Percentiles rank a stretch among this genome's conserved stretches.
phyloP scores from a whole-genome alignment of 352 stramenopile species.

The Phytophthora sansomeana region DNA sequence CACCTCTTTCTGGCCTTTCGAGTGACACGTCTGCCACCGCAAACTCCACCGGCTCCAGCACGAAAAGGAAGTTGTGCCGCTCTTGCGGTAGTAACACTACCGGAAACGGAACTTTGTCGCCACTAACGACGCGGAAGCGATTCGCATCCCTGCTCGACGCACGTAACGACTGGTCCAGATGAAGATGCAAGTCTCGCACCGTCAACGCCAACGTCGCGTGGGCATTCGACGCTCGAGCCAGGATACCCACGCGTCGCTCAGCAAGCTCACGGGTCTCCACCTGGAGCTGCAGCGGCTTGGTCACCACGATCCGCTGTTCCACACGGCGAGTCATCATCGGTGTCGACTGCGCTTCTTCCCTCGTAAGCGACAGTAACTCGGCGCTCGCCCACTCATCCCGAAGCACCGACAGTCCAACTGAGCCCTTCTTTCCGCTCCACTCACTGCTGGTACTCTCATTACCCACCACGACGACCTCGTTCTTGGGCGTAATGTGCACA shows the following conservation, averaged over 20 bases:
- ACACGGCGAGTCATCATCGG: slow-evolving; percentile 54
- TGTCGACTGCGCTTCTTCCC: slow-evolving; percentile 49
- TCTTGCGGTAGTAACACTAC: slow-evolving; percentile 58
- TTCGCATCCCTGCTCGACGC: slow-evolving; percentile 3
- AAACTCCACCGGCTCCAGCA: slow-evolving; percentile 45
- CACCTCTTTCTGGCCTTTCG: slow-evolving; percentile 11
- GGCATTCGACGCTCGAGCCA: slow-evolving; percentile 58
- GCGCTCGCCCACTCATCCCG: slow-evolving; percentile 45
- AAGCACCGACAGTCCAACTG: slow-evolving; percentile 29
- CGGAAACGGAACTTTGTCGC: slow-evolving; percentile 62
- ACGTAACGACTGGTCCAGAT: slow-evolving; percentile 60
- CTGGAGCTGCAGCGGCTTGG: slow-evolving; percentile 66
- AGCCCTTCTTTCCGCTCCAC: slow-evolving; percentile 1
- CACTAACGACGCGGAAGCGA: slow-evolving; percentile 49
- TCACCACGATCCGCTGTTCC: slow-evolving; percentile 57
- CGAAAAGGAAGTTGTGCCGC: slow-evolving; percentile 72
- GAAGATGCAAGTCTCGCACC: slow-evolving; percentile 70
- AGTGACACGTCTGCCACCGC: slow-evolving; percentile 23
- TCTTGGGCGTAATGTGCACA: slow-evolving; percentile 55
- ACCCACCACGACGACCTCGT: slow-evolving; percentile 16
- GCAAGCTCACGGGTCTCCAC: slow-evolving; percentile 58
- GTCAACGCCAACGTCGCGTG: slow-evolving; percentile 49
- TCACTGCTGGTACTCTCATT: background rate
- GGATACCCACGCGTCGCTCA: slow-evolving; percentile 51
- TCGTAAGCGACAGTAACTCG: slow-evolving; percentile 55